Evolutionary conservation across 2,329 filamentous ascomycete species (phyloP).

Genomic region (Dactylellina haptotyla): DNA sequence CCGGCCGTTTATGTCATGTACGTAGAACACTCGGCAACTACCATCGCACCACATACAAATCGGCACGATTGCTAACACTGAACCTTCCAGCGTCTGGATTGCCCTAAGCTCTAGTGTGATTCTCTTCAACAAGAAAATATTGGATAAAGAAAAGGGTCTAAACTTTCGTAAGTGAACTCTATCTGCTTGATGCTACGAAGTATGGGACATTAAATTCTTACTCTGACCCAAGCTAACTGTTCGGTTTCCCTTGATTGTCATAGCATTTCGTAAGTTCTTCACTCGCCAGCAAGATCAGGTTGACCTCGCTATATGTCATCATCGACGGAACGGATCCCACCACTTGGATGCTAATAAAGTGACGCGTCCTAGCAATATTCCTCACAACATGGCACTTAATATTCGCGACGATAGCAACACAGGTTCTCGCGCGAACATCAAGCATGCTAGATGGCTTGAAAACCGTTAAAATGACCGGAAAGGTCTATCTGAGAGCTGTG

Average conservation of each 20-base stretch:
- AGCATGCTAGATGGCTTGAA: slow-evolving; percentile 91
- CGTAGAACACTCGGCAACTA: slow-evolving; percentile 60
- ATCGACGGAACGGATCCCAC: slow-evolving; percentile 33
- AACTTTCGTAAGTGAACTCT: slow-evolving; percentile 74
- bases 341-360: slow-evolving; percentile 6
- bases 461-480: slow-evolving; percentile 95
- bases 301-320: neutral
- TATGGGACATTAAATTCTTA: neutral
- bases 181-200: neutral
- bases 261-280: slow-evolving; percentile 64
- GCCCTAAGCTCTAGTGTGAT: slow-evolving; percentile 91
- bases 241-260: neutral
- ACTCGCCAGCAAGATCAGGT: neutral
- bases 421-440: slow-evolving; percentile 89
- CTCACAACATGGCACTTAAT: slow-evolving; percentile 95
- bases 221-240: neutral
- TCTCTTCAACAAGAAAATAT: slow-evolving; percentile 99
- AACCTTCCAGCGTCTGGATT: slow-evolving; percentile 79
- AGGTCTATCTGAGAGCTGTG: slow-evolving; percentile 90
- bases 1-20: slow-evolving; percentile 85
- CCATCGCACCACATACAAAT: neutral
- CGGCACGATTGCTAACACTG: slow-evolving; percentile 34
- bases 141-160: slow-evolving; percentile 72
- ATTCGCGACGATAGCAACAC: slow-evolving; percentile 94
- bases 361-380: slow-evolving; percentile 65